Base-by-base conservation (phyloP, 2,329 filamentous ascomycete species). In the Fusarium guadeloupense region DNA sequence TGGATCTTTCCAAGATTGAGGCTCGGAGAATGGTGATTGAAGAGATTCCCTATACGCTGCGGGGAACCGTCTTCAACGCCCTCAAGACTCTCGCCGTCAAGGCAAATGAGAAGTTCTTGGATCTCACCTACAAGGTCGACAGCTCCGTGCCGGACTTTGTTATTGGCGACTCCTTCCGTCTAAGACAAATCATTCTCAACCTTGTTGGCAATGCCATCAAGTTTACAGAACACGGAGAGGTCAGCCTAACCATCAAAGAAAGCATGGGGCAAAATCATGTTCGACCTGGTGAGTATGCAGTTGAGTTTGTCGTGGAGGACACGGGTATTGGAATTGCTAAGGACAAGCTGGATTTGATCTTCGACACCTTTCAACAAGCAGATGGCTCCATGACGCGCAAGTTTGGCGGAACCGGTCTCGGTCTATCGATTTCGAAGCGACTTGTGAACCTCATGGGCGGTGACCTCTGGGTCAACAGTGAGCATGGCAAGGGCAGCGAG, bases 151-250 rank as follows among this genome's bases (percentile, higher is more conserved):
- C 94, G 5, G 94, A 98, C 75, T 93, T 96, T 74, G 93, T 98
- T 34, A 89, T 97, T 61, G 95, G 95, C 59, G 95, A 99, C 75
- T 96, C 93, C 2, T 98, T 97, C 89, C 90, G 95, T 76, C 81
- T 98, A 52, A 88, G 94, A 62, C 95, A 99, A 77, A 96, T 99
- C 69, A 97, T 98, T 61, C 85, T 98, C 53, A 99, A 99, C 77
- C 81, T 99, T 52, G 94, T 98, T 48, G 95, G 95, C 72, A 99
- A 99, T 71, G 94, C 95, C 50, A 97, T 99, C 82, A 99, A 99
- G 74, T 99, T 99, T 76, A 98, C 95, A 4, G 94, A 98, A 76
- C 90, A 96, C 70, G 95, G 95, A 59, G 93, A 97, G 75, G 95
- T 99, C 69, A 96, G 93, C 75, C 86, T 98, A 47, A 93, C 90